phyloP scores from a whole-genome alignment of 805 yeast species.

The Metschnikowia anglica region DNA sequence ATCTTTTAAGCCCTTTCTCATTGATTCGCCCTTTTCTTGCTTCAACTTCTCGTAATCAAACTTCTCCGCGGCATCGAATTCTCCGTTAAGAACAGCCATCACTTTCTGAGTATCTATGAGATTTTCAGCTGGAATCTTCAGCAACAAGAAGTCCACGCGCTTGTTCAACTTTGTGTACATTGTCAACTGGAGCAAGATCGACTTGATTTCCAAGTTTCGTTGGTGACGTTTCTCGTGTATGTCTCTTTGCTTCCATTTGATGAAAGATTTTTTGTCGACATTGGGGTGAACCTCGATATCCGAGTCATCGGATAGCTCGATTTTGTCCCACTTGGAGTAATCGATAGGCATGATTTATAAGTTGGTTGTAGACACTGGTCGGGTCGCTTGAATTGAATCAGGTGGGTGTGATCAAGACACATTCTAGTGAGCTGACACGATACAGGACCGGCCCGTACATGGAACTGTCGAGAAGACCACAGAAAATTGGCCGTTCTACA shows the following conservation, averaged over 20 bases:
- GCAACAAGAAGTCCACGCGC: constrained; percentile 66
- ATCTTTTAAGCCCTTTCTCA: constrained; percentile 44
- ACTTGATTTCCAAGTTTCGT: constrained; percentile 73
- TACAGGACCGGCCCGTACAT: constrained; percentile 1
- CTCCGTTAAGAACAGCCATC: constrained; percentile 43
- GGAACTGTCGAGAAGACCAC: constrained; percentile 2
- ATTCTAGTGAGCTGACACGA: not conserved
- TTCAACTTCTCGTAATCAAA: constrained; percentile 45
- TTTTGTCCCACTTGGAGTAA: constrained; percentile 96
- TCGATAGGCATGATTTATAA: constrained; percentile 67
- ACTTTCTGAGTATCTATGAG: constrained; percentile 31
- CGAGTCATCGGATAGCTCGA: constrained; percentile 94
- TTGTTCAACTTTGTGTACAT: constrained; percentile 76
- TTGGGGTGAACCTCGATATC: constrained; percentile 98
- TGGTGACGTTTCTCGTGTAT: constrained; percentile 90
- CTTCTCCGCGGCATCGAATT: constrained; percentile 60
- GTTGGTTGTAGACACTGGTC: not conserved
- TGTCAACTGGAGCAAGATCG: constrained; percentile 70
- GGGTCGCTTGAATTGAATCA: no score
- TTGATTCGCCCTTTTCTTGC: constrained; percentile 40
- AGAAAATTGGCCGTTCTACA: not conserved
- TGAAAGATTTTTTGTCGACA: constrained; percentile 90
- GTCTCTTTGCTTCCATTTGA: constrained; percentile 95
- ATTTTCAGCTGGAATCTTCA: constrained; percentile 39
- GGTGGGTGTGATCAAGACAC: no score